Evolutionary conservation across 2,329 filamentous ascomycete species (phyloP), one percentile per base, ranked within the genome.

Genomic region (Colletotrichum chrysophilum): DNA sequence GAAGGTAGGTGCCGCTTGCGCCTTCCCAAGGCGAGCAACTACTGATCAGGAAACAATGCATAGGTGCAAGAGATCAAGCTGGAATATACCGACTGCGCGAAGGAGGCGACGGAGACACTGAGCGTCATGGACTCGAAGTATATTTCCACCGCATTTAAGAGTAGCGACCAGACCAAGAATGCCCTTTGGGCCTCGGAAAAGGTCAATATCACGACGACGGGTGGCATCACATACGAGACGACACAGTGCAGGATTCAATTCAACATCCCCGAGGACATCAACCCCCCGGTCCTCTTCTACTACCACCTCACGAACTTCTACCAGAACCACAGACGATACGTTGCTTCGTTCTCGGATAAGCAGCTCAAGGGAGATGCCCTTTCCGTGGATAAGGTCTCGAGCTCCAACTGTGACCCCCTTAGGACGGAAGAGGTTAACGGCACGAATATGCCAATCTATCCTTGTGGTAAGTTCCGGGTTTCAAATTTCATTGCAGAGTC

Each of bases 241-340:
- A 86, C 85, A 76, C 80, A 91, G 85, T 99, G 97, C 89, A 90
- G 90, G 36, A 85, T 99, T 71, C 89, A 92, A 77, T 98, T 98
- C 85, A 88, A 91, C 43, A 92, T 98, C 10, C 95, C 95, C 2
- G 93, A 96, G 80, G 88, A 92, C 74, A 93, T 99, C 85, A 89
- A 90, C 4, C 91, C 96, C 2, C 96, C 96, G 0, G 94, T 99
- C 13, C 91, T 96, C 76, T 92, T 98, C 85, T 99, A 98, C 88
- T 99, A 99, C 85, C 94, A 94, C 79, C 92, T 99, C 77, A 96
- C 95, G 74, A 98, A 98, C 86, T 99, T 99, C 87, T 98, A 98
- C 88, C 97, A 99, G 86, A 99, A 99, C 83, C 97, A 99, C 83
- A 94, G 97, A 78, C 93, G 96, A 84, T 99, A 99, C 80, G 97